A percentile compares a stretch with the other conserved stretches of the same genome.
Evolutionary conservation across 345 rosid species (phyloP).

Genomic region (Noccaea caerulescens): DNA sequence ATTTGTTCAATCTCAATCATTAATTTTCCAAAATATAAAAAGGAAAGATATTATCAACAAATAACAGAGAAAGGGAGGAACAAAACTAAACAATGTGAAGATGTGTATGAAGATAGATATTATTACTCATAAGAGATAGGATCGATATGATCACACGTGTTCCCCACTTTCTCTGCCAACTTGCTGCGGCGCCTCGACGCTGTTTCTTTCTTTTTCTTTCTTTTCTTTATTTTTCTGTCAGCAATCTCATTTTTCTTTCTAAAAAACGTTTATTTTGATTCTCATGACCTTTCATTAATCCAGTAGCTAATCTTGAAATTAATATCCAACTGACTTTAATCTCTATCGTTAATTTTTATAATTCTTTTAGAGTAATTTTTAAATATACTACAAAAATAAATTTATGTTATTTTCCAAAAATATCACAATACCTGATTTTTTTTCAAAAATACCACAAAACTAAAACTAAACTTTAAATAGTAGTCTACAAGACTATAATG

Average conservation of each 20-base stretch:
- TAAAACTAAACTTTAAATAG: too few species aligned
- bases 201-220: constrained; percentile 19
- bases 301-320: neutral
- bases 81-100: neutral
- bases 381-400: too few species aligned
- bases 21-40: neutral
- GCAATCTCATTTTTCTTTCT: neutral
- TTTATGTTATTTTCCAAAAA: too few species aligned
- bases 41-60: constrained; percentile 2
- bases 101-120: constrained; percentile 36
- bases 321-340: neutral
- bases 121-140: constrained; percentile 35
- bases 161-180: constrained; percentile 29
- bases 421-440: too few species aligned
- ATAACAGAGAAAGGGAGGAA: constrained; percentile 6
- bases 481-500: neutral
- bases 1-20: constrained; percentile 4
- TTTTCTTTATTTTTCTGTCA: neutral
- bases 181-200: constrained; percentile 45
- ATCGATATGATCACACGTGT: constrained; percentile 41
- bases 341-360: neutral
- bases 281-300: neutral
- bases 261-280: too few species aligned
- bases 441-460: too few species aligned
- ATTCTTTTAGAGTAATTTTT: too few species aligned